Percentiles rank a stretch among this genome's conserved stretches.
These are phyloP conservation scores for Taphrina confusa DNA, from an alignment of 1,139 yeast genomes.

Conservation along the genomic window DNA sequence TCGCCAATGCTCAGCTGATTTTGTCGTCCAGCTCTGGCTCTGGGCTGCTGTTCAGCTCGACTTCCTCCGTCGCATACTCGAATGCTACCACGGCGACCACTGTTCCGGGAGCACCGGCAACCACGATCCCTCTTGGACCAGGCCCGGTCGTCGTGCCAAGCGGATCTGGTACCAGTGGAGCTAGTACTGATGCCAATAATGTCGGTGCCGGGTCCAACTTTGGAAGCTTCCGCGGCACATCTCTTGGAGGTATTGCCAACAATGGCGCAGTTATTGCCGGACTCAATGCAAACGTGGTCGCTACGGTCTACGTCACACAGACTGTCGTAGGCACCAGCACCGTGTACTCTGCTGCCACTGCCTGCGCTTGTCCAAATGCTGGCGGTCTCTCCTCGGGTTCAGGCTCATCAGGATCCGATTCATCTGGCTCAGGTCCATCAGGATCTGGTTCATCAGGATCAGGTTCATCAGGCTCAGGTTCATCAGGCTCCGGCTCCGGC, in stretches of 20 bases:
- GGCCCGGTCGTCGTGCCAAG: not conserved
- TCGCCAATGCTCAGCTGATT: not conserved
- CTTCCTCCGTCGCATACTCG: no score
- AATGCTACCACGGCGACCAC: no score
- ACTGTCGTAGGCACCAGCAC: conserved; percentile 1
- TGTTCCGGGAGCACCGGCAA: not conserved
- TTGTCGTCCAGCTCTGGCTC: not conserved
- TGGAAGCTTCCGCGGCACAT: no score
- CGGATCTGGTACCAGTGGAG: not conserved
- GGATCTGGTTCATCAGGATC: not conserved
- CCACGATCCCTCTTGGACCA: not conserved
- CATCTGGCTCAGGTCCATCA: not conserved
- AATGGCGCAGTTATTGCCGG: not conserved
- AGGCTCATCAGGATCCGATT: not conserved
- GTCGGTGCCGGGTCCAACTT: not conserved
- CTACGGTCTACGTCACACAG: conserved; percentile 5
- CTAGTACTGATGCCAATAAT: not conserved
- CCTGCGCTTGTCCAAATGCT: not conserved
- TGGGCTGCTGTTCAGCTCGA: no score
- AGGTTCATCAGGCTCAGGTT: not conserved
- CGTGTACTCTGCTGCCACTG: not conserved
- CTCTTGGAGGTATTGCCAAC: no score
- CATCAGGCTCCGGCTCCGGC: not conserved
- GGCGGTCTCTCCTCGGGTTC: not conserved
- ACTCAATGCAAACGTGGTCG: not conserved